Percentiles rank a stretch among this genome's conserved stretches.
Conservation (phyloP, 176 grass and related monocot species). For the Musa troglodytarum region DNA sequence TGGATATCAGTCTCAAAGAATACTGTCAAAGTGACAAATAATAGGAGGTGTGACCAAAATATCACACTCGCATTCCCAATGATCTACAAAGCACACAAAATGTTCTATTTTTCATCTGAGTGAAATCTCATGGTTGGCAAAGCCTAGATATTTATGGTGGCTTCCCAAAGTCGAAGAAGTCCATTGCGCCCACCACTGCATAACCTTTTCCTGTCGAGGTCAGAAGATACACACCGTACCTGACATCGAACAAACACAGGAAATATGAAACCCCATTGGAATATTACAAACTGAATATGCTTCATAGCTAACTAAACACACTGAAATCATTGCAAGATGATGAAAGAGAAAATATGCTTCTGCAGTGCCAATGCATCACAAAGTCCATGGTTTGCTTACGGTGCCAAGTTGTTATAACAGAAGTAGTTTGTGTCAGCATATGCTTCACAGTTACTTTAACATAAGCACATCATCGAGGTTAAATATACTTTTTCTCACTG, state of each 20-base stretch:
- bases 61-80: background rate
- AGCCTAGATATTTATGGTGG: conserved; percentile 84
- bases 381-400: no score
- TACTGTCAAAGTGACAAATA: background rate
- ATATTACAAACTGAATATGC: conserved; percentile 18
- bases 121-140: background rate
- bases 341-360: background rate
- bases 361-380: background rate
- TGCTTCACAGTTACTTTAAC: no score
- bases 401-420: no score
- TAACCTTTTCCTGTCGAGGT: conserved; percentile 93
- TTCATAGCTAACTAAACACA: background rate
- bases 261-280: conserved; percentile 4
- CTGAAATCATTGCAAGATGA: background rate
- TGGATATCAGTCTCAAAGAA: background rate
- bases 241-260: conserved; percentile 19
- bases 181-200: conserved; percentile 93
- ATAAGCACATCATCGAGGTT: no score
- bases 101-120: background rate
- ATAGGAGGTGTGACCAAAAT: background rate
- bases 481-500: no score
- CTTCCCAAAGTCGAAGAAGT: conserved; percentile 90
- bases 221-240: conserved; percentile 86
- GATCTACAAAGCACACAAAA: background rate
- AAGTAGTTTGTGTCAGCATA: no score